Percentiles rank a stretch among this genome's conserved stretches.
Conservation (phyloP, 768 basidiomycete genomes). For the Mycena olivaceomarginata region DNA sequence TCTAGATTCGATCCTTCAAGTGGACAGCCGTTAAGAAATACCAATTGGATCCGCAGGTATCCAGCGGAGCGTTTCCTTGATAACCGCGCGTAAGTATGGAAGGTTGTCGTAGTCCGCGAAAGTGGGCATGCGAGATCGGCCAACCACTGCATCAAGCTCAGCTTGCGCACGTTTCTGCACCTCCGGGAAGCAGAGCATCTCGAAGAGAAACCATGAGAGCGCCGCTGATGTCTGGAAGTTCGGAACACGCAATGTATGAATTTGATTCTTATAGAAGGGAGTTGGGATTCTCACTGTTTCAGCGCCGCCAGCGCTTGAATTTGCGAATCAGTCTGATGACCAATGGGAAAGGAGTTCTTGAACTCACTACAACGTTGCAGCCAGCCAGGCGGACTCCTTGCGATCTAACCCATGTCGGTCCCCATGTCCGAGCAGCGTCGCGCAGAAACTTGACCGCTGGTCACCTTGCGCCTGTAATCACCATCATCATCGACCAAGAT, state of each 20-base stretch:
- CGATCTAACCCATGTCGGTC: constrained; percentile 30
- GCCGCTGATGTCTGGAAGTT: constrained; percentile 10
- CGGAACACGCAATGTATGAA: not conserved
- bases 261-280: no score
- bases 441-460: constrained; percentile 21
- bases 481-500: not conserved
- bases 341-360: not conserved
- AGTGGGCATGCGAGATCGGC: not conserved
- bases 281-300: constrained; percentile 49
- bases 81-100: constrained; percentile 5
- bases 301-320: constrained; percentile 40
- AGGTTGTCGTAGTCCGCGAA: constrained; percentile 6
- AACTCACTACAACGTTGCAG: constrained; percentile 39
- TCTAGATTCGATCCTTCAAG: not conserved
- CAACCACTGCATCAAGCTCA: constrained; percentile 12
- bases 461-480: constrained; percentile 34
- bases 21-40: not conserved
- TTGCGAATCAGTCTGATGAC: not conserved
- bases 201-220: constrained; percentile 13
- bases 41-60: constrained; percentile 4
- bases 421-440: constrained; percentile 30
- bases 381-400: constrained; percentile 40
- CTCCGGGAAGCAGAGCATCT: not conserved
- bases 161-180: not conserved
- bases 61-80: constrained; percentile 21